phyloP scores from a whole-genome alignment of 371 early-diverging fungal species.

The Apophysomyces ossiformis region DNA sequence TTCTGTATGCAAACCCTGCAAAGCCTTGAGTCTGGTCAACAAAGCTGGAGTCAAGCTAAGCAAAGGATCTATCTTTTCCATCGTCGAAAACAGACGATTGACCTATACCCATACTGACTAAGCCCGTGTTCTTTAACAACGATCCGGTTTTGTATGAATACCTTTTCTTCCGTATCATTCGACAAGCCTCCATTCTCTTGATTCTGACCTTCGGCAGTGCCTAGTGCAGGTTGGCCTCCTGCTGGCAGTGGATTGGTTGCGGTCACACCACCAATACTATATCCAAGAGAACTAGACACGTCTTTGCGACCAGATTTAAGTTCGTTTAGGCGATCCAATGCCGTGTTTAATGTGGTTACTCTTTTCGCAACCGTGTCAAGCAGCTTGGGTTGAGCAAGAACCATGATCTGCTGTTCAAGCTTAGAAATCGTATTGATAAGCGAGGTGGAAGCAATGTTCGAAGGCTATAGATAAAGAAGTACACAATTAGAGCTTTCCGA shows the following conservation, averaged over 20 bases:
- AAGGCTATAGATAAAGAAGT: slow-evolving; percentile 29
- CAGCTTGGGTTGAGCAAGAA: slow-evolving; percentile 81
- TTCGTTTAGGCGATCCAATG: slow-evolving; percentile 80
- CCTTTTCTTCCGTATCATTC: slow-evolving; percentile 35
- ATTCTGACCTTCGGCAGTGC: slow-evolving; percentile 24
- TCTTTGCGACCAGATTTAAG: slow-evolving; percentile 60
- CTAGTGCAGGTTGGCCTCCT: slow-evolving; percentile 6
- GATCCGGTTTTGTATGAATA: slow-evolving; percentile 2
- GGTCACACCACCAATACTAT: slow-evolving; percentile 17
- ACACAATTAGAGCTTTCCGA: background rate
- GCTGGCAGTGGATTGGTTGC: slow-evolving; percentile 13
- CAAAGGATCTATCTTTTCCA: slow-evolving; percentile 81
- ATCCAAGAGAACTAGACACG: slow-evolving; percentile 28
- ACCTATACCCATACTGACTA: slow-evolving; percentile 42
- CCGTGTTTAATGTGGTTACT: slow-evolving; percentile 70
- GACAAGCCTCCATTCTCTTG: slow-evolving; percentile 17
- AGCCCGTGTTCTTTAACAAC: background rate
- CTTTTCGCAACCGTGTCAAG: slow-evolving; percentile 77
- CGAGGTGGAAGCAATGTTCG: slow-evolving; percentile 40
- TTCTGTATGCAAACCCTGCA: slow-evolving; percentile 82
- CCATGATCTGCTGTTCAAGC: slow-evolving; percentile 78
- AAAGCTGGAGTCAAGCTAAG: slow-evolving; percentile 80
- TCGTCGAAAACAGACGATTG: slow-evolving; percentile 70
- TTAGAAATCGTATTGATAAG: slow-evolving; percentile 75
- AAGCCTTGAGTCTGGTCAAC: slow-evolving; percentile 77